Evolutionary conservation across 306 rosid genomes (phyloP).

Genomic region (Dalbergia cochinchinensis): DNA sequence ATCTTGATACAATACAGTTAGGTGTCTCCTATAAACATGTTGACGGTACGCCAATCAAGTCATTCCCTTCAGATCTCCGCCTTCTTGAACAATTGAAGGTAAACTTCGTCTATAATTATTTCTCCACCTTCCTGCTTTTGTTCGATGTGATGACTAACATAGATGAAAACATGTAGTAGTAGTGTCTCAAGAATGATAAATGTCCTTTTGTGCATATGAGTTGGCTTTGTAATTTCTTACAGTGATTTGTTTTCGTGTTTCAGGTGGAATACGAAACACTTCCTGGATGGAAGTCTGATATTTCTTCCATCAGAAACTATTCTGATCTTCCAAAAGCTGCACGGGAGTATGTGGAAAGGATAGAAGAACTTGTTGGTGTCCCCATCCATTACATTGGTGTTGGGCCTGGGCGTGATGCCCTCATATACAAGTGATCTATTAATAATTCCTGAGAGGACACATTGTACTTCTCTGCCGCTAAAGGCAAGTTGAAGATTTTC

Average conservation of each 20-base stretch:
- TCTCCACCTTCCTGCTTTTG: conserved; percentile 4
- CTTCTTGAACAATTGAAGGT: conserved; percentile 91
- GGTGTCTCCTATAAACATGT: conserved; percentile 70
- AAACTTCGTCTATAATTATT: conserved; percentile 33
- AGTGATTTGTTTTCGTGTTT: conserved; percentile 35
- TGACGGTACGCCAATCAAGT: conserved; percentile 76
- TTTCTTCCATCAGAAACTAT: conserved; percentile 81
- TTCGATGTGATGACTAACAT: conserved; percentile 7
- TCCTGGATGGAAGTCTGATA: conserved; percentile 91
- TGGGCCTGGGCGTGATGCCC: conserved; percentile 97
- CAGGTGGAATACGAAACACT: conserved; percentile 91
- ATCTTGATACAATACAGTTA: conserved; percentile 74
- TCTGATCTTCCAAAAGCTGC: conserved; percentile 91
- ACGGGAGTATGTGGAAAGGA: conserved; percentile 77
- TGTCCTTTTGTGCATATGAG: not conserved
- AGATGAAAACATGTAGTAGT: conserved; percentile 11
- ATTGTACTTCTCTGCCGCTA: conserved; percentile 38
- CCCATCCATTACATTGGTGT: conserved; percentile 95
- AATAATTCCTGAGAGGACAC: conserved; percentile 12
- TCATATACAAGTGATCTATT: conserved; percentile 66
- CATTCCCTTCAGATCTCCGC: conserved; percentile 86
- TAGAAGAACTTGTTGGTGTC: conserved; percentile 86
- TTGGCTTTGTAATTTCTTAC: conserved; percentile 22
- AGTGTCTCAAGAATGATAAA: conserved; percentile 21
- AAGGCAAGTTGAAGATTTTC: conserved; percentile 45